Conservation (phyloP, 164 flowering plant species). For the Taxillus chinensis region DNA sequence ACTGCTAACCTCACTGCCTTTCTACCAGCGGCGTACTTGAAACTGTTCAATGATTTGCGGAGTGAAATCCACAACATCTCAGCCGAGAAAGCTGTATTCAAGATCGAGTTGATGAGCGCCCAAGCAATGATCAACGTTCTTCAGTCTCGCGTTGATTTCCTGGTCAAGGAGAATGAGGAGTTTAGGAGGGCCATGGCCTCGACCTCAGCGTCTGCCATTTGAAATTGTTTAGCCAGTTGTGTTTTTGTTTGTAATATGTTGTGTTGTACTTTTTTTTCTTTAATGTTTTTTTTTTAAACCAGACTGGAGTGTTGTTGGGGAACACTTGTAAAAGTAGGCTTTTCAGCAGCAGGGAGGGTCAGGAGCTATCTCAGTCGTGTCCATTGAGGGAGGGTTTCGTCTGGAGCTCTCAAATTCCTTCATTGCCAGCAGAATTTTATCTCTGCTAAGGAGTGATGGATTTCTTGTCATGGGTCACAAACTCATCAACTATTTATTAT, state of each 20-base stretch:
- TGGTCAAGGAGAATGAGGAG: conserved; percentile 42
- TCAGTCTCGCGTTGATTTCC: conserved; percentile 32
- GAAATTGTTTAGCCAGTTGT: neutral
- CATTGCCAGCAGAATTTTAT: too few relatives aligned
- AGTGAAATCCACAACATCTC: conserved; percentile 40
- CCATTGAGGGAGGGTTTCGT: too few relatives aligned
- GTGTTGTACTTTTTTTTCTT: neutral
- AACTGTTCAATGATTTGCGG: conserved; percentile 35
- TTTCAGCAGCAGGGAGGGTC: too few relatives aligned
- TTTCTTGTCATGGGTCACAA: too few relatives aligned
- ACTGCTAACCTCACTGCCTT: conserved; percentile 22
- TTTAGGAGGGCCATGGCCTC: conserved; percentile 17
- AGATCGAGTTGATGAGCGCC: conserved; percentile 52
- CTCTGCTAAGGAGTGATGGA: too few relatives aligned
- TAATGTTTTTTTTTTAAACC: neutral
- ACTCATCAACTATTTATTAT: too few relatives aligned
- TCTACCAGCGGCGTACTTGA: conserved; percentile 41
- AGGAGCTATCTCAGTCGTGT: too few relatives aligned
- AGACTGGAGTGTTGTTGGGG: too few relatives aligned
- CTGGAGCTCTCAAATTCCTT: too few relatives aligned
- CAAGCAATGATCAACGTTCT: conserved; percentile 54
- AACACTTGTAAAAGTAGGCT: too few relatives aligned
- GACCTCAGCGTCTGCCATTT: too few relatives aligned
- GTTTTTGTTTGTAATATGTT: neutral
- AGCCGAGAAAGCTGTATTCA: conserved; percentile 45